Percentiles rank a stretch among this genome's conserved stretches.
Conservation (phyloP, 805 yeast genomes). For the Cyberlindnera euphorbiiphila region DNA sequence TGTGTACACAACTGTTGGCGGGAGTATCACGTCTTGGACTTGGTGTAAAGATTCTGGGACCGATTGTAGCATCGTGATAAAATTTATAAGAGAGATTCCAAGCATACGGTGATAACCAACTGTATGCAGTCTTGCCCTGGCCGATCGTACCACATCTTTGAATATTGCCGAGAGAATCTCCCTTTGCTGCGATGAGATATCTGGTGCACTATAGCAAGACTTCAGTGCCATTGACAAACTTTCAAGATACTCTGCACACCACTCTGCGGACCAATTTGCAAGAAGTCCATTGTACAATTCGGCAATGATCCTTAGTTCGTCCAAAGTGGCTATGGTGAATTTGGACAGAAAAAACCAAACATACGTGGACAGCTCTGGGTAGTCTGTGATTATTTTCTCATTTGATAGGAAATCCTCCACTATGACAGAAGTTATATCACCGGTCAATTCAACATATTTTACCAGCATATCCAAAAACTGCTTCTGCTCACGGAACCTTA, state of each 20-base stretch:
- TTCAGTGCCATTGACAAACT: constrained; percentile 4
- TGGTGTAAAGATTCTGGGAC: constrained; percentile 24
- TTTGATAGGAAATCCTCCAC: constrained; percentile 8
- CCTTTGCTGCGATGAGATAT: too few relatives aligned
- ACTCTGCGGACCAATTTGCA: background rate
- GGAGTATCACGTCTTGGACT: constrained; percentile 32
- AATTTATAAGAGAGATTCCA: constrained; percentile 5
- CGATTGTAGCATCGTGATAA: constrained; percentile 12
- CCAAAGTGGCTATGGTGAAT: constrained; percentile 1
- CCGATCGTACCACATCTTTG: background rate
- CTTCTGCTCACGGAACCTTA: constrained; percentile 2
- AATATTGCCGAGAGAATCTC: constrained; percentile 6
- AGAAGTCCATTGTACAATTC: constrained; percentile 6
- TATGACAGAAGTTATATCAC: constrained; percentile 10
- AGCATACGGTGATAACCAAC: constrained; percentile 11
- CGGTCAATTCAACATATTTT: constrained; percentile 8
- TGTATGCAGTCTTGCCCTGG: constrained; percentile 1
- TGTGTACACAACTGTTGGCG: constrained; percentile 37
- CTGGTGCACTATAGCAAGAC: constrained; percentile 2
- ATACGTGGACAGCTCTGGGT: constrained; percentile 4
- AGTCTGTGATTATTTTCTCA: constrained; percentile 1
- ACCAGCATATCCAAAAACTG: constrained; percentile 10
- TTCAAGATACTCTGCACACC: constrained; percentile 13
- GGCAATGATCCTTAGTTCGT: constrained; percentile 4
- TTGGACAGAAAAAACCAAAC: constrained; percentile 14